phyloP scores from a whole-genome alignment of 163 green algal genomes.

The Scenedesmus sp. region DNA sequence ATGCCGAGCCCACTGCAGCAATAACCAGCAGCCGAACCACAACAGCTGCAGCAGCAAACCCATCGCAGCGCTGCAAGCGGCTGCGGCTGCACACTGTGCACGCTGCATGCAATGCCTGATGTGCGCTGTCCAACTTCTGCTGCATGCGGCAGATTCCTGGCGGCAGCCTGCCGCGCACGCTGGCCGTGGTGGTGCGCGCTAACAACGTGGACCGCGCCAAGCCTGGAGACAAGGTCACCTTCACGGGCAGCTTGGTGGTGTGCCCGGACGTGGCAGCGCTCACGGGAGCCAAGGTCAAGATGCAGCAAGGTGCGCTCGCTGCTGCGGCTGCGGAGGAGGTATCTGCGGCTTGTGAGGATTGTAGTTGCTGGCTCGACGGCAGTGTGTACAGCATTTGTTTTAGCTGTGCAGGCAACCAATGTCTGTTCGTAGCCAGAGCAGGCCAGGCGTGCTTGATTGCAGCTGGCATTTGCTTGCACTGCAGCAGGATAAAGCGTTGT shows the following conservation, averaged over 20 bases:
- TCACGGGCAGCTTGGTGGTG: constrained; percentile 93
- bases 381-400: neutral
- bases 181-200: constrained; percentile 97
- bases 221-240: constrained; percentile 90
- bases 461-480: too few relatives aligned
- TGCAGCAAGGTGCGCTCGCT: constrained; percentile 53
- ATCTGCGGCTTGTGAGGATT: neutral
- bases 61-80: neutral
- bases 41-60: too few relatives aligned
- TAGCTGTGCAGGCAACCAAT: too few relatives aligned
- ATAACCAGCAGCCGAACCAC: too few relatives aligned
- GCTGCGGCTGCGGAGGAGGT: neutral
- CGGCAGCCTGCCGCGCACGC: constrained; percentile 93
- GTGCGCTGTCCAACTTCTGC: neutral
- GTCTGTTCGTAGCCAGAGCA: too few relatives aligned
- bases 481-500: too few relatives aligned
- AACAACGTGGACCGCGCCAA: constrained; percentile 93
- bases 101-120: too few relatives aligned
- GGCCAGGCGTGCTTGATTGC: too few relatives aligned
- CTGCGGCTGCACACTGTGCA: too few relatives aligned
- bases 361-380: neutral
- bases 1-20: too few relatives aligned
- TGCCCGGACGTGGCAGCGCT: constrained; percentile 94
- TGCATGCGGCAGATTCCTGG: constrained; percentile 85
- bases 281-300: constrained; percentile 76